Evolutionary conservation across 139 green algal species (phyloP).

Genomic region (Coelastrella sp.): DNA sequence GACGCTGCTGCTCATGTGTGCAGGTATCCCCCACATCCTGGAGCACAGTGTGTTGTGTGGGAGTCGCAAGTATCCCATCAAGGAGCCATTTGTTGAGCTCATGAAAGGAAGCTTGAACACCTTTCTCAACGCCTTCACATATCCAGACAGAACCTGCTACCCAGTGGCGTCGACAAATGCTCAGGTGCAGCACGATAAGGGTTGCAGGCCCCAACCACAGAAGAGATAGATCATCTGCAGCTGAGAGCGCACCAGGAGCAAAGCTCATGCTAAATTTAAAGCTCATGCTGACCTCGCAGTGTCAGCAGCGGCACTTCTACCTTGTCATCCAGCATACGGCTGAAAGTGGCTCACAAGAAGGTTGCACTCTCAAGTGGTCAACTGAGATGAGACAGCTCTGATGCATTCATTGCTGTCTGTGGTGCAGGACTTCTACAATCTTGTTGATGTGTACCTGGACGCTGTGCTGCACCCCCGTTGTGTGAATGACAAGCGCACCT

Average conservation of each 20-base stretch:
- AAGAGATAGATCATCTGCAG: too few species aligned
- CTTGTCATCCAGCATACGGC: too few species aligned
- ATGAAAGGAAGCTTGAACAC: conserved; percentile 97
- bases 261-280: too few species aligned
- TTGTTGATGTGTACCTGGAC: conserved; percentile 99
- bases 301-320: too few species aligned
- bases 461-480: conserved; percentile 96
- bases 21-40: conserved; percentile 96
- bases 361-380: not conserved
- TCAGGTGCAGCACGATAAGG: too few species aligned
- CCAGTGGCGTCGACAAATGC: conserved; percentile 89
- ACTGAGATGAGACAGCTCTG: not conserved
- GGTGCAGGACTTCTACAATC: conserved; percentile 98
- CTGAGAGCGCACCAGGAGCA: too few species aligned
- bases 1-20: conserved; percentile 88
- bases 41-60: conserved; percentile 98
- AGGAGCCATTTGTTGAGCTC: conserved; percentile 96
- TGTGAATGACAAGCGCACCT: conserved; percentile 87
- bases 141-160: conserved; percentile 99
- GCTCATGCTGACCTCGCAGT: too few species aligned
- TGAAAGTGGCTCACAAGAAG: too few species aligned
- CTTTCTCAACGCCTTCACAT: conserved; percentile 99
- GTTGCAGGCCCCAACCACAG: too few species aligned
- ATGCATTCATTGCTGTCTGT: not conserved
- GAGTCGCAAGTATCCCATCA: conserved; percentile 77